A percentile compares a stretch with the other conserved stretches of the same genome.
Evolutionary conservation across 129 eudicot species (phyloP).

Genomic region (Flaveria sonorensis): DNA sequence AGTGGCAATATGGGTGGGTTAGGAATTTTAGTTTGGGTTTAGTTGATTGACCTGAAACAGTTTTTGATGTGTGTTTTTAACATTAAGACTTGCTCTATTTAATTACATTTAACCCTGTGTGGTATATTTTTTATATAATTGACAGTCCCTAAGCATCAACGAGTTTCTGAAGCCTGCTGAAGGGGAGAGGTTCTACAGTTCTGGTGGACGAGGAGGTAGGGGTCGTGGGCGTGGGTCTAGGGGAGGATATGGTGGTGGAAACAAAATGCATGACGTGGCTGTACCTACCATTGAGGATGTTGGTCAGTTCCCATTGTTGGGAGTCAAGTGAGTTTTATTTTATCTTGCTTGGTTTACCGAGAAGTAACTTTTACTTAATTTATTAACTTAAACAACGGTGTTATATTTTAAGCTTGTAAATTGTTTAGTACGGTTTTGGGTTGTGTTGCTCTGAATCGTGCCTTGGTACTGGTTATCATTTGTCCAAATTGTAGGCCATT

Average conservation of each 20-base stretch:
- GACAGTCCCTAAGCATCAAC: conserved; percentile 64
- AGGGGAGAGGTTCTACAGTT: conserved; percentile 53
- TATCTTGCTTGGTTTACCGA: background rate
- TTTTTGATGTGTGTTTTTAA: background rate
- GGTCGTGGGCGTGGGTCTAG: conserved; percentile 66
- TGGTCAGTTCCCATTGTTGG: conserved; percentile 76
- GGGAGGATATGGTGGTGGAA: conserved; percentile 50
- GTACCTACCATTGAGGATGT: conserved; percentile 76
- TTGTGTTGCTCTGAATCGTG: conserved; percentile 10
- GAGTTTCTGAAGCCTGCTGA: conserved; percentile 84
- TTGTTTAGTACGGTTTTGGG: conserved; percentile 34
- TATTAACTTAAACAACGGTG: conserved; percentile 11
- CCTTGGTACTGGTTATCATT: conserved; percentile 16
- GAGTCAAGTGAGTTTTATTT: conserved; percentile 47
- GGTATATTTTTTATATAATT: too few relatives aligned
- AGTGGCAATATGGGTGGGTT: too few relatives aligned
- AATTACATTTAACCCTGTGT: too few relatives aligned
- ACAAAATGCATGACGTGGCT: conserved; percentile 29
- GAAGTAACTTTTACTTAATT: conserved; percentile 19
- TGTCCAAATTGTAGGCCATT: conserved; percentile 18
- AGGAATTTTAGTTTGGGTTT: background rate
- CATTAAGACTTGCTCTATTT: too few relatives aligned
- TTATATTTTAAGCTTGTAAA: conserved; percentile 49
- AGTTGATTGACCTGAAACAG: conserved; percentile 24
- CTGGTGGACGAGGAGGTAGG: conserved; percentile 52